Percentiles rank a stretch among this genome's conserved stretches.
Conservation (phyloP, 2,329 filamentous ascomycete genomes). For the Penicillium crustosum region DNA sequence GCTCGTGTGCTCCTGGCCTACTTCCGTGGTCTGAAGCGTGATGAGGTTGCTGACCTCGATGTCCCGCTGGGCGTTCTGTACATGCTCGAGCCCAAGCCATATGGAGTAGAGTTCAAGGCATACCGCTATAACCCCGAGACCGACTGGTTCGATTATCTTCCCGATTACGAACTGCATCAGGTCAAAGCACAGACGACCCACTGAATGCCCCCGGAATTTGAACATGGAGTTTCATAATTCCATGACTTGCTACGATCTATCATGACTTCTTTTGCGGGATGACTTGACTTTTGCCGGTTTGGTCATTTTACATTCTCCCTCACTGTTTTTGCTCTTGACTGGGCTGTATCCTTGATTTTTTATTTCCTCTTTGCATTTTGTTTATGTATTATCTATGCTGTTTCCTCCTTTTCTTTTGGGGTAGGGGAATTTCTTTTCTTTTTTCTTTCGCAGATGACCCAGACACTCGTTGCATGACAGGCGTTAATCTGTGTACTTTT, state of each 20-base stretch:
- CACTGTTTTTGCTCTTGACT: not conserved
- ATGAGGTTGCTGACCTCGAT: slow-evolving; percentile 92
- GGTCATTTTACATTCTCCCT: not conserved
- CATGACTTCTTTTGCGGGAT: slow-evolving; percentile 13
- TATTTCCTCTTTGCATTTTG: not conserved
- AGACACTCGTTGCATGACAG: slow-evolving; percentile 5
- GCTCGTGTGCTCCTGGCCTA: slow-evolving; percentile 92
- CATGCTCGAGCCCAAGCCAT: slow-evolving; percentile 94
- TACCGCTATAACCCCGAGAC: slow-evolving; percentile 80
- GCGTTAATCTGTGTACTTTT: slow-evolving; percentile 7
- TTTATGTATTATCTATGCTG: slow-evolving; percentile 3
- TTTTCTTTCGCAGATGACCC: not conserved
- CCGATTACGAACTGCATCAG: slow-evolving; percentile 72
- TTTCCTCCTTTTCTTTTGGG: not conserved
- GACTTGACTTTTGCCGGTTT: not conserved
- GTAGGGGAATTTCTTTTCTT: too few relatives aligned
- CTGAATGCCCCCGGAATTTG: not conserved
- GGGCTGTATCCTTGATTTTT: not conserved
- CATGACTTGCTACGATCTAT: slow-evolving; percentile 19
- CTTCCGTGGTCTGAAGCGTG: slow-evolving; percentile 86
- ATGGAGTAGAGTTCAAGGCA: slow-evolving; percentile 94
- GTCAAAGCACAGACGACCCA: slow-evolving; percentile 26
- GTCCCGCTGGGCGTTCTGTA: slow-evolving; percentile 92
- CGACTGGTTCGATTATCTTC: slow-evolving; percentile 80
- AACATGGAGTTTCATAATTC: slow-evolving; percentile 1